Percentiles rank a stretch among this genome's conserved stretches.
phyloP scores from a whole-genome alignment of 2,329 filamentous ascomycete genomes.

The Elsinoe fawcettii region DNA sequence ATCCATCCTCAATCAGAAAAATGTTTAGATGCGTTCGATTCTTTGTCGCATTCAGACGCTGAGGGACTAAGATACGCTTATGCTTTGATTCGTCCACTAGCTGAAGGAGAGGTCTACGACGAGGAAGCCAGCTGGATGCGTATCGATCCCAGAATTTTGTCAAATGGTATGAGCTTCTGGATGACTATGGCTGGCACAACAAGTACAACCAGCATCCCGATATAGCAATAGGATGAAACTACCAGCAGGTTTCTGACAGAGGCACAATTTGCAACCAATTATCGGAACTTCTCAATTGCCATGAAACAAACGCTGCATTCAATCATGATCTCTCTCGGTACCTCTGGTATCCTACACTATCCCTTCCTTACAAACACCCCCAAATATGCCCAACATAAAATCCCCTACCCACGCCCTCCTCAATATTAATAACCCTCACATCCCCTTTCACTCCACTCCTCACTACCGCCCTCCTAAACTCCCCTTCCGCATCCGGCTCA shows the following conservation, averaged over 20 bases:
- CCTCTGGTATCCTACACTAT: neutral
- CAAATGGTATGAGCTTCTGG: neutral
- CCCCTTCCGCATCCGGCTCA: constrained; percentile 65
- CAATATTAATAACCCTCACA: constrained; percentile 89
- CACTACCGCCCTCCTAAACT: constrained; percentile 79
- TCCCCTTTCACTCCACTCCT: constrained; percentile 81
- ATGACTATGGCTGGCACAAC: neutral
- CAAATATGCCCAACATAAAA: constrained; percentile 97
- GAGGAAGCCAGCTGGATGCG: too few relatives aligned
- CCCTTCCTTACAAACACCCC: constrained; percentile 58
- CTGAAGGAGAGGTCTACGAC: too few relatives aligned
- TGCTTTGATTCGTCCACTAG: too few relatives aligned
- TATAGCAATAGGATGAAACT: neutral
- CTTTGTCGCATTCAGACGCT: neutral
- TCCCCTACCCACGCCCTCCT: constrained; percentile 70
- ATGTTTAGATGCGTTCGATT: neutral
- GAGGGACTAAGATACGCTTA: neutral
- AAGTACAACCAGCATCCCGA: neutral
- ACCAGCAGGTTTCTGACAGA: too few relatives aligned
- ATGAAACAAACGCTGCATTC: neutral
- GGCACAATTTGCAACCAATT: neutral
- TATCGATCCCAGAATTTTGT: too few relatives aligned
- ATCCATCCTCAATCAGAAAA: neutral
- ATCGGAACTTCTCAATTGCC: neutral
- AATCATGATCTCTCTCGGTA: neutral